These are phyloP conservation scores for Fistulina hepatica DNA, from an alignment of 1,284 basidiomycete species.

Conservation along the genomic window DNA sequence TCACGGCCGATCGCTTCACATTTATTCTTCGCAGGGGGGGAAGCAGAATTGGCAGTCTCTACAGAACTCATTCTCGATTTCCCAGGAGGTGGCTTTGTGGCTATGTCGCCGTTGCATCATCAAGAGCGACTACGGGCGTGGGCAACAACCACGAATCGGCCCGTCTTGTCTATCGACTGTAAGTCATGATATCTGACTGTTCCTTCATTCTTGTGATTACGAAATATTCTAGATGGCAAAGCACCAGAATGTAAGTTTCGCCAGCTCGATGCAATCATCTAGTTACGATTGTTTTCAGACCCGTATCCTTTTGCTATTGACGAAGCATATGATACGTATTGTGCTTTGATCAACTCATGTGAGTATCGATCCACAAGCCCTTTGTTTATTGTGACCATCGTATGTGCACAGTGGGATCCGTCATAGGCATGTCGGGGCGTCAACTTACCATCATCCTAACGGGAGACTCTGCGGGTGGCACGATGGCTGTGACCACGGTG, in stretches of 20 bases:
- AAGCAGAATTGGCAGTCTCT: conserved; percentile 52
- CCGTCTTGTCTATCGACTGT: conserved; percentile 84
- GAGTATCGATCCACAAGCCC: too few relatives aligned
- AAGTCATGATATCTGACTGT: too few relatives aligned
- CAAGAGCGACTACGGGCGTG: conserved; percentile 88
- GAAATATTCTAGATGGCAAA: too few relatives aligned
- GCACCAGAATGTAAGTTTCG: conserved; percentile 76
- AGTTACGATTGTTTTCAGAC: conserved; percentile 36
- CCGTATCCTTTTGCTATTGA: conserved; percentile 94
- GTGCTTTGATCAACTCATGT: conserved; percentile 66
- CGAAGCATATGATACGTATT: conserved; percentile 87
- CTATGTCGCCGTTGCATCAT: conserved; percentile 91
- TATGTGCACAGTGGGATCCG: conserved; percentile 43
- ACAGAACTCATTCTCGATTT: conserved; percentile 85
- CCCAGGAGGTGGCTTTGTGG: conserved; percentile 93
- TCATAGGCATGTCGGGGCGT: conserved; percentile 79
- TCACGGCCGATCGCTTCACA: conserved; percentile 74
- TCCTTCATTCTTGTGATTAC: too few relatives aligned
- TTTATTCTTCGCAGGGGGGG: conserved; percentile 75
- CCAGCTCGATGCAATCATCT: neutral
- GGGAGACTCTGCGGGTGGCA: conserved; percentile 92
- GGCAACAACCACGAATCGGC: conserved; percentile 71
- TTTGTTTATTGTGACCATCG: neutral
- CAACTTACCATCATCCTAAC: conserved; percentile 67
- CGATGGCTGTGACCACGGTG: conserved; percentile 74